Evolutionary conservation across 2,329 filamentous ascomycete genomes (phyloP).

Genomic region (Cladorrhinum sp.): DNA sequence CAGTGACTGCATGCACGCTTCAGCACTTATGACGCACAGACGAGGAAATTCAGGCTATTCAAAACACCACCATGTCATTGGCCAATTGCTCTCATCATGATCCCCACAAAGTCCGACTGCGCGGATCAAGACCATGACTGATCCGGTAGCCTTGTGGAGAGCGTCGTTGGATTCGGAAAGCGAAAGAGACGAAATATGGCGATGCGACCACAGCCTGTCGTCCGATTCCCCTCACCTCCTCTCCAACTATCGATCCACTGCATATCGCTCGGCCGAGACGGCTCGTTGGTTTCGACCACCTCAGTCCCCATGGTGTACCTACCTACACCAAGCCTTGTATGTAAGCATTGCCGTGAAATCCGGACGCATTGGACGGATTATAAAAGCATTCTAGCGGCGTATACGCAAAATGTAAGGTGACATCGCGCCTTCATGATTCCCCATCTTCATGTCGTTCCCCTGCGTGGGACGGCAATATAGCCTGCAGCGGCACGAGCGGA

Average conservation of each 20-base stretch:
- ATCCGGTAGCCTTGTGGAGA: not conserved
- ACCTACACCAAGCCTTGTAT: too few relatives aligned
- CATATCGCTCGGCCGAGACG: too few relatives aligned
- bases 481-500: slow-evolving; percentile 24
- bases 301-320: too few relatives aligned
- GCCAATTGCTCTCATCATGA: not conserved
- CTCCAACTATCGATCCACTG: too few relatives aligned
- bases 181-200: not conserved
- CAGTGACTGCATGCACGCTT: too few relatives aligned
- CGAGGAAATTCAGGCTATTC: slow-evolving; percentile 1
- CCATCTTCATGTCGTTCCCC: not conserved
- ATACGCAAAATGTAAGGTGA: not conserved
- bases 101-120: not conserved
- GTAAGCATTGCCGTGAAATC: not conserved
- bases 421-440: not conserved
- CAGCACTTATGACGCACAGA: not conserved
- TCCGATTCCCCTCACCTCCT: not conserved
- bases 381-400: not conserved
- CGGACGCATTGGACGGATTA: not conserved
- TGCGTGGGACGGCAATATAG: slow-evolving; percentile 24
- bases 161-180: not conserved
- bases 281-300: too few relatives aligned
- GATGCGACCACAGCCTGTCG: not conserved
- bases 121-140: not conserved
- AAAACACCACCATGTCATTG: not conserved